A percentile compares a stretch with the other conserved stretches of the same genome.
phyloP scores from a whole-genome alignment of 2,329 filamentous ascomycete species.

The Apiospora arundinis region DNA sequence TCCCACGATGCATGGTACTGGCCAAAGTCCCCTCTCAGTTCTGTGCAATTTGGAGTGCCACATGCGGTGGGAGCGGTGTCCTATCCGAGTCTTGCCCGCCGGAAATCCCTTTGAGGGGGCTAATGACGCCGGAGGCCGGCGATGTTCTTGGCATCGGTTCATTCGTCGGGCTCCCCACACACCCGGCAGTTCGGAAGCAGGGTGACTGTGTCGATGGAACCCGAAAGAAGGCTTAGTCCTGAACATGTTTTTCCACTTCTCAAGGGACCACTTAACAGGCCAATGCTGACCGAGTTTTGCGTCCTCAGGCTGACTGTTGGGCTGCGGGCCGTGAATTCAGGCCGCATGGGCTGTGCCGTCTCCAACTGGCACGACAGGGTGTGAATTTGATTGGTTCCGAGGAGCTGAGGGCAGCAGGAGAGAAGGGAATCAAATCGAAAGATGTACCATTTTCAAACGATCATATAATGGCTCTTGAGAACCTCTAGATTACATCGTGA shows the following conservation, averaged over 20 bases:
- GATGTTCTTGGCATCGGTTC: slow-evolving; percentile 1
- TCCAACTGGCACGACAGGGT: neutral
- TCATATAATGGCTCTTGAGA: neutral
- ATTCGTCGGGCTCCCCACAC: neutral
- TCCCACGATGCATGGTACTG: neutral
- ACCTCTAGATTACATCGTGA: accelerated
- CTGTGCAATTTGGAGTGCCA: neutral
- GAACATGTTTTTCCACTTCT: slow-evolving; percentile 6
- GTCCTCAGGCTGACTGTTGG: slow-evolving; percentile 2
- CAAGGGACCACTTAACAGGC: neutral
- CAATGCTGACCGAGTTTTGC: neutral
- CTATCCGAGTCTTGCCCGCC: neutral
- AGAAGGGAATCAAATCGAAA: neutral
- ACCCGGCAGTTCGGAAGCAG: neutral
- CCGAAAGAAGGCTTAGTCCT: neutral
- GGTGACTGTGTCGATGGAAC: neutral
- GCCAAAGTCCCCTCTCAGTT: neutral
- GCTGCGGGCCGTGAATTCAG: neutral
- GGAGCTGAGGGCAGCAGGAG: too few relatives aligned
- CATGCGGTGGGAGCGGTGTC: neutral
- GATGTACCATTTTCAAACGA: too few relatives aligned
- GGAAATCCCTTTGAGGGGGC: neutral
- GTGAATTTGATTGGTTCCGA: neutral
- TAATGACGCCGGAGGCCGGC: slow-evolving; percentile 10
- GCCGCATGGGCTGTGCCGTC: neutral